Evolutionary conservation across 805 yeast genomes (phyloP), one percentile per base, ranked within the genome.

Genomic region (Suhomyces faveliae): DNA sequence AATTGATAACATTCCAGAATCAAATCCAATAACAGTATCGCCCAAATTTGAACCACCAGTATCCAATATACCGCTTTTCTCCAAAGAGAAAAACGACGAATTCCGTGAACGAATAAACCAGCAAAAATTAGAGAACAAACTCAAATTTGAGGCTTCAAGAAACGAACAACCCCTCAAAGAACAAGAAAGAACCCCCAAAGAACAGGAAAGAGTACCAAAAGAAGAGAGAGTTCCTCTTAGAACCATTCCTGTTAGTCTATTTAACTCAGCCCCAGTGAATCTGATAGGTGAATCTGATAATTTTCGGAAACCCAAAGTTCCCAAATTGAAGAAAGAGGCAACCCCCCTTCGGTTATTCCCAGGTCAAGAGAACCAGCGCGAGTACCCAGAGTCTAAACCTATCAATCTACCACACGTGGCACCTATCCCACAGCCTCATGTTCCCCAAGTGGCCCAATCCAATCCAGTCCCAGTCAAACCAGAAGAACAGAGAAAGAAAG

Each of bases 301-400:
- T n/a, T 70, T 70, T 49, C 56, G 73, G 30, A 71, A 67, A 46
- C 76, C 76, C 0, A 64, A 59, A 45, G 20, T 56, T 5, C 70
- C 69, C 4, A 58, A 55, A 43, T 24, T 29, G 10, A 42, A 20
- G 19, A 43, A 23, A 23, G 46, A 43, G 42, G 35, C 25, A 6
- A 35, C 21, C 6, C 19, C 35, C 6, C 24, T 20, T 40, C 40
- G 37, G 21, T 9, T 30, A 3, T 17, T 22, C 9, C 17, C 38
- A 19, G 45, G 40, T 4, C 40, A 37, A 37, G 40, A 37, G 25
- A 37, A 37, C n/a, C 23, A 37, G 10, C 13, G 37, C 20, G 25
- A 37, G 15, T 13, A 21, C 40, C 40, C 13, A 3, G 20, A 21
- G 9, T 19, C 35, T 5, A 21, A 37, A 37, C 19, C 47, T 20